Percentiles rank a stretch among this genome's conserved stretches.
Evolutionary conservation across 2,329 filamentous ascomycete species (phyloP).

Genomic region (Hymenoscyphus occultus): DNA sequence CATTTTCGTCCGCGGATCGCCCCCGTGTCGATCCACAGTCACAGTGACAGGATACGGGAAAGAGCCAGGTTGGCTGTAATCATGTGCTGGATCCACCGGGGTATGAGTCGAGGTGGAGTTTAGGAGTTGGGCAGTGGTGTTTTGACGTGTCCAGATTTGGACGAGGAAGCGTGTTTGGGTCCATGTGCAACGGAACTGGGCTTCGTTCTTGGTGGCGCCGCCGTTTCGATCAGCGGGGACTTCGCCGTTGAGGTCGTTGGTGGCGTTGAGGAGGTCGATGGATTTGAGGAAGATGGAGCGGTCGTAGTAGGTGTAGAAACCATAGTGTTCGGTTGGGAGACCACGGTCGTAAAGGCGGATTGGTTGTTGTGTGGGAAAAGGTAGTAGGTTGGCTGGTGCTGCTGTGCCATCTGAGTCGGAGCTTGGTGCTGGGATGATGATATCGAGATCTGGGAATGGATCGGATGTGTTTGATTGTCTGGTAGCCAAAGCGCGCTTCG

Average conservation of each 20-base stretch:
- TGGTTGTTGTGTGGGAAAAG: conserved; percentile 69
- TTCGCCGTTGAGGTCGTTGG: conserved; percentile 40
- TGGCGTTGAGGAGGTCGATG: conserved; percentile 45
- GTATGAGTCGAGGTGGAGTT: conserved; percentile 25
- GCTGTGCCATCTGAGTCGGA: conserved; percentile 68
- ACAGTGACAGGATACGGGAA: conserved; percentile 64
- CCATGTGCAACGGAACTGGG: conserved; percentile 56
- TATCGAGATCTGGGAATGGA: conserved; percentile 43
- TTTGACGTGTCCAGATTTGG: conserved; percentile 60
- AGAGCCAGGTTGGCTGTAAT: conserved; percentile 46
- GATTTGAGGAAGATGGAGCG: conserved; percentile 79
- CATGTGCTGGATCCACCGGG: conserved; percentile 28
- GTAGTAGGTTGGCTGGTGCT: conserved; percentile 68
- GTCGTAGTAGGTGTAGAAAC: conserved; percentile 90
- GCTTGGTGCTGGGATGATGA: conserved; percentile 60
- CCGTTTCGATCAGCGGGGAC: conserved; percentile 52
- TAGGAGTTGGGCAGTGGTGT: conserved; percentile 44
- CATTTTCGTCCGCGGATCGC: conserved; percentile 50
- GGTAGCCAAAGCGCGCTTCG: conserved; percentile 23
- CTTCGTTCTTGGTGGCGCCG: conserved; percentile 51
- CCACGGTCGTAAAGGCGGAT: conserved; percentile 83
- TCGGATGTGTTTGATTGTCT: conserved; percentile 17
- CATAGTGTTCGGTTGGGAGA: conserved; percentile 78
- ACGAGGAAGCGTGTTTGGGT: conserved; percentile 60
- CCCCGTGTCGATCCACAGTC: conserved; percentile 61